Base-by-base conservation (phyloP, 768 basidiomycete species). In the Leccinum broughii region DNA sequence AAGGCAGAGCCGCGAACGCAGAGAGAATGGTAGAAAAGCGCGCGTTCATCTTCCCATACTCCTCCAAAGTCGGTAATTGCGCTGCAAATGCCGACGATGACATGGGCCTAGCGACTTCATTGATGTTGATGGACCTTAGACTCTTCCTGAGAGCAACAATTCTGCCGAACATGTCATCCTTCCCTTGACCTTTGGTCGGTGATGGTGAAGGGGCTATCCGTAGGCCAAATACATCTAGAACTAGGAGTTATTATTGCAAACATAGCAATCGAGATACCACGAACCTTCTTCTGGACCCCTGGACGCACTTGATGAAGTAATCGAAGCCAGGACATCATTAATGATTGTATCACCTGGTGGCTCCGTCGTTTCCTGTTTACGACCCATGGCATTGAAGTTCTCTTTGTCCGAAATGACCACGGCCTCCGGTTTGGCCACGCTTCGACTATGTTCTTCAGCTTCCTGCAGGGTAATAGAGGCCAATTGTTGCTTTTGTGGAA, bases 91-190 rank as follows among this genome's bases (percentile, higher is more conserved):
- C 60, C 6, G 75, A 71, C 6, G 70, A 66, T 30, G 65, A 55
- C 32, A 57, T 72, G 6, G 87, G 83, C 24, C 79, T 79, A 17
- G 81, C 79, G 44, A 77, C 69, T 46, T 83, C 80, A 51, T 83
- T 83, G 62, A 92, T 83, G 56, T 78, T 81, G 61, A 92, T 77
- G 9, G 85, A 81, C 49, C 81, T 82, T 34, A 93, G 75, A 13
- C 83, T 80, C 66, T 81, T 88, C 57, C 88, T 80, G 28, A 90
- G 75, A 1, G 73, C 72, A 52, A 83, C 69, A 48, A 92, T 81
- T 32, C 75, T 79, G 26, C 75, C 70, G 65, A 85, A 80, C 9
- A 88, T 68, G 57, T 82, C 78, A 46, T 71, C 63, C 61, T 79
- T 73, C 65, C 80, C 80, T 55, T 76, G 72, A 9, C 75, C 73